Evolutionary conservation across 306 rosid genomes (phyloP).

Genomic region (Gastrolobium villosum): DNA sequence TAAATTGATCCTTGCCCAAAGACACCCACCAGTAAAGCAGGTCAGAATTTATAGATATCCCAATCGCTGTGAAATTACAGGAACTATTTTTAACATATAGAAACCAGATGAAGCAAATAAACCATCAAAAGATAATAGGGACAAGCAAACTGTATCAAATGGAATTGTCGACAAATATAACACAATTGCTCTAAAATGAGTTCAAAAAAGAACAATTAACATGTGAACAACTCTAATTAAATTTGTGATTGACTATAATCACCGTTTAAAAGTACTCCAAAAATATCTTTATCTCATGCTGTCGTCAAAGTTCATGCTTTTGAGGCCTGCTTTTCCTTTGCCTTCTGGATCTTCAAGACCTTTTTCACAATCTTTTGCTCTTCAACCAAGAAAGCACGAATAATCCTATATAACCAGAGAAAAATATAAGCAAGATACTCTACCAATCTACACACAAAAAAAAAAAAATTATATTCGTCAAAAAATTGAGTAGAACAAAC

Average conservation of each 20-base stretch:
- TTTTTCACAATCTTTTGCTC: conserved; percentile 85
- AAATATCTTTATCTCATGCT: conserved; percentile 38
- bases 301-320: conserved; percentile 54
- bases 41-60: not conserved
- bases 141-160: conserved; percentile 51
- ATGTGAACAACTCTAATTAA: conserved; percentile 47
- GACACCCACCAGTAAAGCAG: not conserved
- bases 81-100: not conserved
- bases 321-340: conserved; percentile 69
- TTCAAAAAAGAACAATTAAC: conserved; percentile 50
- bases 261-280: conserved; percentile 53
- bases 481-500: conserved; percentile 51
- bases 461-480: not conserved
- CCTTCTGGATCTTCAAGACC: conserved; percentile 85
- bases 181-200: conserved; percentile 45
- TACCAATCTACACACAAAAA: not conserved
- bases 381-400: conserved; percentile 80
- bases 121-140: not conserved
- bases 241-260: conserved; percentile 45
- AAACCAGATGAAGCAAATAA: not conserved
- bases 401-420: conserved; percentile 56
- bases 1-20: no score
- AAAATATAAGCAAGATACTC: not conserved
- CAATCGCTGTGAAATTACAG: not conserved
- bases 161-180: conserved; percentile 52